phyloP scores from a whole-genome alignment of 495 filamentous ascomycete species.

The Penicillium turbatum region DNA sequence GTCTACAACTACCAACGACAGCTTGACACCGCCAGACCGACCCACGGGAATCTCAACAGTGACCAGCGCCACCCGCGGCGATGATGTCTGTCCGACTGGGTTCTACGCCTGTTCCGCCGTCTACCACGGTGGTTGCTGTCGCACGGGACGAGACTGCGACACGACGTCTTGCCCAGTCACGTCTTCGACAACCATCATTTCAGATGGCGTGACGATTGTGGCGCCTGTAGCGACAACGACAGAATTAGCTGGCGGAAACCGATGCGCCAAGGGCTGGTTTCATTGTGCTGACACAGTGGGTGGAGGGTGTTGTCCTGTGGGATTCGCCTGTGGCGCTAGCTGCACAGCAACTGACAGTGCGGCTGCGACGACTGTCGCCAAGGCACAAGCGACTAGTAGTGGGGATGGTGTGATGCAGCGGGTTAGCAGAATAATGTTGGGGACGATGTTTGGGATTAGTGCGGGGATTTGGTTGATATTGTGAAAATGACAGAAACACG shows the following conservation, averaged over 20 bases:
- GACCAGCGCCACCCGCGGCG: constrained; percentile 21
- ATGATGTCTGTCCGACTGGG: constrained; percentile 56
- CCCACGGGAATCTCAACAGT: constrained; percentile 43
- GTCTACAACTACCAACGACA: constrained; percentile 22
- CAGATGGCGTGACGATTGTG: constrained; percentile 61
- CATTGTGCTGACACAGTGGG: constrained; percentile 60
- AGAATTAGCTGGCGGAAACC: constrained; percentile 16
- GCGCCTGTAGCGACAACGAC: constrained; percentile 50
- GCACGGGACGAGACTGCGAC: constrained; percentile 77
- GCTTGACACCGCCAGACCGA: constrained; percentile 45
- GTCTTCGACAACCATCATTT: constrained; percentile 55
- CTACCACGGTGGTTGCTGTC: constrained; percentile 72
- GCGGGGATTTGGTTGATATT: constrained; percentile 16
- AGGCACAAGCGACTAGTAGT: constrained; percentile 40
- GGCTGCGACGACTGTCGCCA: constrained; percentile 52
- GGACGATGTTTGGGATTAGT: constrained; percentile 7
- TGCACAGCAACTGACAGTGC: constrained; percentile 54
- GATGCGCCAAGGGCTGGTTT: constrained; percentile 76
- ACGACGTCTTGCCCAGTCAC: constrained; percentile 62
- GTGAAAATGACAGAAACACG: constrained; percentile 2
- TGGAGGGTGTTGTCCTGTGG: constrained; percentile 76
- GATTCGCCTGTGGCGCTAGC: constrained; percentile 68
- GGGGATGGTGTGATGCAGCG: not conserved
- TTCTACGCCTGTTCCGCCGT: constrained; percentile 69
- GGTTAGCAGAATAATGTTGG: not conserved